Conservation (phyloP, 176 grass and related monocot species). For the Raddia distichophylla region DNA sequence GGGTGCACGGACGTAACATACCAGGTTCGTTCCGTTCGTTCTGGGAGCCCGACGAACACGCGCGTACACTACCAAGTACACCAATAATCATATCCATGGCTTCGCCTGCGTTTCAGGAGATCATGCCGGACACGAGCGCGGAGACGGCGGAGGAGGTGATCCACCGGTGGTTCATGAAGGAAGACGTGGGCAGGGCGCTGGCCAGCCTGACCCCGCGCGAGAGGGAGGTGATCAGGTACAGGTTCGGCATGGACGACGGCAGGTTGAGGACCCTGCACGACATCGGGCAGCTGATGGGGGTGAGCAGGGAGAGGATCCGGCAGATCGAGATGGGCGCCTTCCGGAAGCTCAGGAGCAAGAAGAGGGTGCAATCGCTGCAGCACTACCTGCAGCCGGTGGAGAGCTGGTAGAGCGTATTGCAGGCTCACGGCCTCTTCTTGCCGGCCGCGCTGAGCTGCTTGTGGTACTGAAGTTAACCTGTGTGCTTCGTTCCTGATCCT, state of each 20-base stretch:
- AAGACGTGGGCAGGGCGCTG: constrained; percentile 65
- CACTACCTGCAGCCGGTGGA: constrained; percentile 60
- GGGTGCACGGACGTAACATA: constrained; percentile 65
- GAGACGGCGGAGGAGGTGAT: constrained; percentile 69
- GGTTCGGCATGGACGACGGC: constrained; percentile 78
- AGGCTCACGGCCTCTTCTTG: background rate
- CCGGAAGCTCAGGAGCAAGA: constrained; percentile 80
- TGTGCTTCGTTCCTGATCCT: background rate
- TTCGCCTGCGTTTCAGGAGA: constrained; percentile 51
- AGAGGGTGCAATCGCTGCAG: constrained; percentile 59
- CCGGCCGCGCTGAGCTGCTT: constrained; percentile 8
- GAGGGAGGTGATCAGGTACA: constrained; percentile 63
- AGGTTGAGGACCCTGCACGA: constrained; percentile 73
- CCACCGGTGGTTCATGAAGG: constrained; percentile 66
- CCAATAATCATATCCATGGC: background rate
- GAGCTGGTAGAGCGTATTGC: constrained; percentile 49
- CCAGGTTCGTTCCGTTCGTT: constrained; percentile 48
- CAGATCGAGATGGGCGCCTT: constrained; percentile 84
- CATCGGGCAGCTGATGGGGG: constrained; percentile 68
- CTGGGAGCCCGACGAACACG: too few species aligned
- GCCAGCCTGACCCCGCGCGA: constrained; percentile 69
- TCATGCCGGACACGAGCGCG: constrained; percentile 63
- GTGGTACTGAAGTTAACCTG: constrained; percentile 15
- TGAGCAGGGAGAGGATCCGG: constrained; percentile 89
- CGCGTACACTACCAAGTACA: background rate